Evolutionary conservation across 768 basidiomycete genomes (phyloP).

Genomic region (Mycena polygramma): DNA sequence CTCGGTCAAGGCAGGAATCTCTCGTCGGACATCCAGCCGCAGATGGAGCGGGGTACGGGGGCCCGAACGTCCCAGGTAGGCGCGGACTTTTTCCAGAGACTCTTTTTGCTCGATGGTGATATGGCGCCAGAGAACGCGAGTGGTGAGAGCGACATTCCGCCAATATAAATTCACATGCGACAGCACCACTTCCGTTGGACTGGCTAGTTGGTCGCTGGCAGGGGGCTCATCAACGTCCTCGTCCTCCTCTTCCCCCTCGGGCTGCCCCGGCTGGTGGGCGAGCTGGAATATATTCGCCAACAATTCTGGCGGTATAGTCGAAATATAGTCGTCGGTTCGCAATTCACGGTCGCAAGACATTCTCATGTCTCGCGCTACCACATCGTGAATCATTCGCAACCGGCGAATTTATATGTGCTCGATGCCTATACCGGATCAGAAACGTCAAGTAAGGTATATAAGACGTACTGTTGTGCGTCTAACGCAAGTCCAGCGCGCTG

Average conservation of each 20-base stretch:
- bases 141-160: constrained; percentile 28
- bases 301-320: constrained; percentile 29
- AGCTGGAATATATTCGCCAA: constrained; percentile 18
- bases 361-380: background rate
- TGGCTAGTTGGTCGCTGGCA: background rate
- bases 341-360: background rate
- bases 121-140: constrained; percentile 31
- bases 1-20: constrained; percentile 20
- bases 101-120: constrained; percentile 18
- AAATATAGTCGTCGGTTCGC: constrained; percentile 14
- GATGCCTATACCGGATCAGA: background rate
- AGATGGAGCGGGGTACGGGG: constrained; percentile 15
- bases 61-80: constrained; percentile 33
- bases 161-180: constrained; percentile 35
- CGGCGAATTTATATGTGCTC: background rate
- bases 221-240: constrained; percentile 10
- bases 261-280: constrained; percentile 4
- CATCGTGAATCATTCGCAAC: background rate
- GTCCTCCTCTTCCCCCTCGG: constrained; percentile 4
- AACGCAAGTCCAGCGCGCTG: background rate
- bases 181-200: constrained; percentile 22
- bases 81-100: constrained; percentile 25
- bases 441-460: background rate
- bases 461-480: background rate
- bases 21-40: constrained; percentile 20